These are phyloP conservation scores for Arthroderma sp. DNA, from an alignment of 2,329 filamentous ascomycete species.

Conservation along the genomic window DNA sequence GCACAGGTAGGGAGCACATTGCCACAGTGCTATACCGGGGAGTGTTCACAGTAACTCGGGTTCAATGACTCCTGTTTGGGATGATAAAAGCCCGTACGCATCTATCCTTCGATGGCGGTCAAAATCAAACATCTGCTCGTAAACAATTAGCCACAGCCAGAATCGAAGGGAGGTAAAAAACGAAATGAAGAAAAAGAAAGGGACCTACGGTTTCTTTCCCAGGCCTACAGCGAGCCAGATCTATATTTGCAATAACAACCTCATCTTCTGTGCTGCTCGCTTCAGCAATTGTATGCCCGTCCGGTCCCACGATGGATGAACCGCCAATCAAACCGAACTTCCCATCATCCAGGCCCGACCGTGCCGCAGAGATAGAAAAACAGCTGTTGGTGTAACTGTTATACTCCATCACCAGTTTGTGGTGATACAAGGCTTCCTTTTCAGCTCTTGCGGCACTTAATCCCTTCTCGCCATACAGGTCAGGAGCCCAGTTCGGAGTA, in stretches of 20 bases:
- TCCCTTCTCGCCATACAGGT: constrained; percentile 33
- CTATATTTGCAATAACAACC: constrained; percentile 39
- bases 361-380: constrained; percentile 38
- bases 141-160: too few species aligned
- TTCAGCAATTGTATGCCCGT: constrained; percentile 40
- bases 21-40: too few species aligned
- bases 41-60: constrained; percentile 24
- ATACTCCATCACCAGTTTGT: constrained; percentile 38
- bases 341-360: constrained; percentile 41
- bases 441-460: constrained; percentile 29
- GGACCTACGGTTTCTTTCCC: constrained; percentile 28
- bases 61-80: constrained; percentile 21
- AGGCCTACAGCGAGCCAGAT: constrained; percentile 35
- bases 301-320: constrained; percentile 35
- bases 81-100: constrained; percentile 17
- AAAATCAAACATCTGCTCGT: constrained; percentile 24
- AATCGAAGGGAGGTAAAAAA: too few species aligned
- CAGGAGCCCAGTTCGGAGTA: constrained; percentile 37
- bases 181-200: too few species aligned
- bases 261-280: constrained; percentile 37
- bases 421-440: constrained; percentile 38
- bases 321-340: constrained; percentile 38
- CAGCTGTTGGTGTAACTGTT: constrained; percentile 42
- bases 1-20: too few species aligned
- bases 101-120: constrained; percentile 19